A percentile compares a stretch with the other conserved stretches of the same genome.
Conservation (phyloP, 2,329 filamentous ascomycete species). For the Ascochyta pisi region DNA sequence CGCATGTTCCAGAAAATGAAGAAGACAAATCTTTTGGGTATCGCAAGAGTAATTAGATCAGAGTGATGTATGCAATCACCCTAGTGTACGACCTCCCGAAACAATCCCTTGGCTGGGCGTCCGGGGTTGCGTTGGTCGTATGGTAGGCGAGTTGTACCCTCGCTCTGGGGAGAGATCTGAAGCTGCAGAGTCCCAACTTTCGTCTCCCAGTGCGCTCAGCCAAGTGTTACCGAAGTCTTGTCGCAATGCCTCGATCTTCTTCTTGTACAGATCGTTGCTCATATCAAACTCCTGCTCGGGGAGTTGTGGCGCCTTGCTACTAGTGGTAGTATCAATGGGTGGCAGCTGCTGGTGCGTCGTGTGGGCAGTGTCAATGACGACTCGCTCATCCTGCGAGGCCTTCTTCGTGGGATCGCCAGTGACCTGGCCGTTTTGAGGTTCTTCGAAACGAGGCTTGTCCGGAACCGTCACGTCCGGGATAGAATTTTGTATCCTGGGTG, state of each 20-base stretch:
- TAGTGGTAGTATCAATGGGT: slow-evolving; percentile 40
- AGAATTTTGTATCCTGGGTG: slow-evolving; percentile 27
- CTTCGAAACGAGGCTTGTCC: slow-evolving; percentile 37
- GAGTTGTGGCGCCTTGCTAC: slow-evolving; percentile 23
- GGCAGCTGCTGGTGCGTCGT: slow-evolving; percentile 39
- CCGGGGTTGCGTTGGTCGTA: slow-evolving; percentile 40
- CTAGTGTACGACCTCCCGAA: slow-evolving; percentile 49
- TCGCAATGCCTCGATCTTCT: slow-evolving; percentile 85
- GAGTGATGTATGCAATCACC: slow-evolving; percentile 30
- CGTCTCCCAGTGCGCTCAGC: slow-evolving; percentile 84
- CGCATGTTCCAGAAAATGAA: slow-evolving; percentile 7
- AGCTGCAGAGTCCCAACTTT: slow-evolving; percentile 60
- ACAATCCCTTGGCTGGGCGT: slow-evolving; percentile 50
- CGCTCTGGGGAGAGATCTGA: slow-evolving; percentile 43
- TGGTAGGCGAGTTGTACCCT: slow-evolving; percentile 40
- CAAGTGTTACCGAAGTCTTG: slow-evolving; percentile 87
- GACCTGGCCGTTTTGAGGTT: slow-evolving; percentile 29
- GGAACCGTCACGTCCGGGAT: slow-evolving; percentile 18
- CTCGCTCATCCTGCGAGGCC: slow-evolving; percentile 28
- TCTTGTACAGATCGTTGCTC: slow-evolving; percentile 79
- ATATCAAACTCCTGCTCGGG: slow-evolving; percentile 64
- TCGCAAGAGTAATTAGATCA: slow-evolving; percentile 42
- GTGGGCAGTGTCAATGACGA: slow-evolving; percentile 28
- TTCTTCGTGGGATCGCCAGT: slow-evolving; percentile 43
- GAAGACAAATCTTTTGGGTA: slow-evolving; percentile 45